Evolutionary conservation across 139 green algal species (phyloP).

Genomic region (Volvox reticuliferus): DNA sequence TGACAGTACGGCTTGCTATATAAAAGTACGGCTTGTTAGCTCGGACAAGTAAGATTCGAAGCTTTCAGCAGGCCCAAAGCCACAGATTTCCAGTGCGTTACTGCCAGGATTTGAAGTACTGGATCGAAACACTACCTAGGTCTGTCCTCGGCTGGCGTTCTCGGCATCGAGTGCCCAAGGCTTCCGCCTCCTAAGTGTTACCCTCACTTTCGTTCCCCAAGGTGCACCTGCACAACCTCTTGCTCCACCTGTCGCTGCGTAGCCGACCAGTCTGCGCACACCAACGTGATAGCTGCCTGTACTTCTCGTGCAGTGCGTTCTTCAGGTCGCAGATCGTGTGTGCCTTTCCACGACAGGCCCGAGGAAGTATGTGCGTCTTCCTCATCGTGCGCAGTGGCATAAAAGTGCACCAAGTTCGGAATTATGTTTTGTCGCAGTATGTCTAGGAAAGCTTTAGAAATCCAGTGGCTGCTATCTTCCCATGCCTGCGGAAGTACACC

Average conservation of each 20-base stretch:
- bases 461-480: not conserved
- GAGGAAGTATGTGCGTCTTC: not conserved
- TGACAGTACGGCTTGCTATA: too few species aligned
- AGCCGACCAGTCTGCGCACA: constrained; percentile 11
- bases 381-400: not conserved
- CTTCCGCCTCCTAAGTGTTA: not conserved
- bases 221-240: not conserved
- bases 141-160: too few species aligned
- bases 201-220: too few species aligned
- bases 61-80: too few species aligned
- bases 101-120: too few species aligned
- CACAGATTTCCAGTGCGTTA: too few species aligned
- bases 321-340: not conserved
- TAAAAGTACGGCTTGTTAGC: too few species aligned
- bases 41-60: not conserved
- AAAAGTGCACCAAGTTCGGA: not conserved
- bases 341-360: not conserved
- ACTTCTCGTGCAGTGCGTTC: not conserved
- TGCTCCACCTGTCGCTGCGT: constrained; percentile 12
- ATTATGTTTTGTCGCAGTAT: constrained; percentile 12
- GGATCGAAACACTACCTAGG: too few species aligned
- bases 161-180: too few species aligned
- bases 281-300: not conserved
- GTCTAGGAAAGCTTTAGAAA: constrained; percentile 18
- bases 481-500: too few species aligned